Conservation (phyloP, 495 filamentous ascomycete genomes). For the Hyaloscypha variabilis region DNA sequence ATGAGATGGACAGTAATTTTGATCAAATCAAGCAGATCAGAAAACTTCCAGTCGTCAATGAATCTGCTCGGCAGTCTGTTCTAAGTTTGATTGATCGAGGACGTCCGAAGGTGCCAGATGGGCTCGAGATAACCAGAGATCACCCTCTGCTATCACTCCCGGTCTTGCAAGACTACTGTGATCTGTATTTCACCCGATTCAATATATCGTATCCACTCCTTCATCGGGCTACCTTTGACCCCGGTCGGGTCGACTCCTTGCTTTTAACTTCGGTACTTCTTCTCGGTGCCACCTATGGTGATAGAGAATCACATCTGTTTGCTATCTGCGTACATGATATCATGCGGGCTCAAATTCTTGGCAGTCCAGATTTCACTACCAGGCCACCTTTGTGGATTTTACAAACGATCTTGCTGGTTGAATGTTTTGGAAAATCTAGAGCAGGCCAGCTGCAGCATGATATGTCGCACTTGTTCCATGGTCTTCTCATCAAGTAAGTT, state of each 20-base stretch:
- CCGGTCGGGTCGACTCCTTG: constrained; percentile 45
- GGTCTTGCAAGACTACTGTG: constrained; percentile 51
- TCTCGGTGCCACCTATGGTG: constrained; percentile 57
- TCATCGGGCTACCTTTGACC: constrained; percentile 54
- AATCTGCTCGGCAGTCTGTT: constrained; percentile 42
- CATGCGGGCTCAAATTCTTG: constrained; percentile 46
- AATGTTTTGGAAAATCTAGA: constrained; percentile 59
- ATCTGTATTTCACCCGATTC: constrained; percentile 58
- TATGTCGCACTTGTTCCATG: constrained; percentile 57
- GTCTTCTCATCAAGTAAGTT: constrained; percentile 53
- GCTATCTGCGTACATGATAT: constrained; percentile 54
- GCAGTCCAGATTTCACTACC: constrained; percentile 46
- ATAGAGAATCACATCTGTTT: constrained; percentile 55
- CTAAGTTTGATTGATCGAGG: constrained; percentile 46
- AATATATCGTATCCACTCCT: constrained; percentile 58
- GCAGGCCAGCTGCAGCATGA: constrained; percentile 59
- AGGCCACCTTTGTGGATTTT: constrained; percentile 55
- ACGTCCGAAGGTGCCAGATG: constrained; percentile 43
- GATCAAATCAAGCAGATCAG: neutral
- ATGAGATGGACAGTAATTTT: neutral
- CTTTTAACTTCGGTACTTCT: constrained; percentile 52
- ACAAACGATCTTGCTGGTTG: constrained; percentile 59
- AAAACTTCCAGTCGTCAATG: constrained; percentile 38
- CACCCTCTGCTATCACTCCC: constrained; percentile 50
- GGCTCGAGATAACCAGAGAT: constrained; percentile 41